Evolutionary conservation across 2,329 filamentous ascomycete species (phyloP).

Genomic region (Fusarium annulatum): DNA sequence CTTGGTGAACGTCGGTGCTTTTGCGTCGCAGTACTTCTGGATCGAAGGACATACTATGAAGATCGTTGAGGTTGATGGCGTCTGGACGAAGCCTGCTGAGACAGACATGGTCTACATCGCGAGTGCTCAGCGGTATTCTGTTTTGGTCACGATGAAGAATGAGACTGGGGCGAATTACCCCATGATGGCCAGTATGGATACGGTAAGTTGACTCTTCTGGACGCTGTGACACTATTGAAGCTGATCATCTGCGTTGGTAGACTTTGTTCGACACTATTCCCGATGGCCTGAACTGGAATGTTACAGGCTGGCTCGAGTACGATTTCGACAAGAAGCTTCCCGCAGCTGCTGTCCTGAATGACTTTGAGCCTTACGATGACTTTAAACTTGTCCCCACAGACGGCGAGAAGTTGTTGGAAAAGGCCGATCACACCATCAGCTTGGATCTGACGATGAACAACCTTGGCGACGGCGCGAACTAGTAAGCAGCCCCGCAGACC

Average conservation of each 20-base stretch:
- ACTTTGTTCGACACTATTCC: neutral
- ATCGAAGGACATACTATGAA: neutral
- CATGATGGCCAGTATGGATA: neutral
- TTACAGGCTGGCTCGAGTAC: neutral
- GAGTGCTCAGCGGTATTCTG: neutral
- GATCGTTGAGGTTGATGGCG: neutral
- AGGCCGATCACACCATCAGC: neutral
- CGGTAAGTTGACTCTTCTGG: neutral
- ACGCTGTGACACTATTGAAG: no score
- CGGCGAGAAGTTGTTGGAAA: neutral
- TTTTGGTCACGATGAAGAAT: slow-evolving; percentile 1
- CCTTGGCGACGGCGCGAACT: neutral
- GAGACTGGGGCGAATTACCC: neutral
- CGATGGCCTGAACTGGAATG: neutral
- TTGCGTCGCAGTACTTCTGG: neutral
- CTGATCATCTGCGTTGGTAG: neutral
- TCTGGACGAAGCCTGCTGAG: neutral
- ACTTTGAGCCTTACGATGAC: neutral
- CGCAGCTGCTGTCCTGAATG: neutral
- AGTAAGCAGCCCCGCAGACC: neutral
- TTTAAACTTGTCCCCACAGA: neutral
- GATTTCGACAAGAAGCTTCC: neutral
- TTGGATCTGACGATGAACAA: neutral
- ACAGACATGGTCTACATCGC: neutral
- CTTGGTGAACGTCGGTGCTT: neutral